Conservation (phyloP, 2,329 filamentous ascomycete genomes). For the Phyllachora maydis region DNA sequence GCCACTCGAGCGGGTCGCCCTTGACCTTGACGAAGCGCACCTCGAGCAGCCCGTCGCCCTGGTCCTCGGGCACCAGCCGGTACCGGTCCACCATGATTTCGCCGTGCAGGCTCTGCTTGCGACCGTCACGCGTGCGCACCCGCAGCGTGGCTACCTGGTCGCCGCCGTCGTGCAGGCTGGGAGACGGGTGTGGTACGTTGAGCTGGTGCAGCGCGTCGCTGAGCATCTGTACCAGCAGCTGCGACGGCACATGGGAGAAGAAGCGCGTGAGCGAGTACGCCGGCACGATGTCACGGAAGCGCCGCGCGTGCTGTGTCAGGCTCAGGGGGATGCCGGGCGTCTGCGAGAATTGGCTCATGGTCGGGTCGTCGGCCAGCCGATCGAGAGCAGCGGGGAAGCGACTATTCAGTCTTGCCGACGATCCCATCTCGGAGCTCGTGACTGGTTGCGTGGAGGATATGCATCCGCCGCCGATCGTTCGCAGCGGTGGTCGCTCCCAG, state of each 20-base stretch:
- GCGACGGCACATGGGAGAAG: slow-evolving; percentile 61
- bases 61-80: slow-evolving; percentile 27
- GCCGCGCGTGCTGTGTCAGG: slow-evolving; percentile 72
- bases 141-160: slow-evolving; percentile 44
- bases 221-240: slow-evolving; percentile 60
- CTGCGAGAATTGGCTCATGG: slow-evolving; percentile 67
- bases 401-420: too few relatives aligned
- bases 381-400: slow-evolving; percentile 24
- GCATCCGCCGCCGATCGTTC: slow-evolving; percentile 22
- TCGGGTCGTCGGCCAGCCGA: slow-evolving; percentile 66
- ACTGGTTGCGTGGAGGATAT: slow-evolving; percentile 29
- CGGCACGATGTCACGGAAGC: slow-evolving; percentile 81
- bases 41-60: slow-evolving; percentile 52
- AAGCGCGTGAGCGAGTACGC: slow-evolving; percentile 77
- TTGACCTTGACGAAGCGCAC: slow-evolving; percentile 87
- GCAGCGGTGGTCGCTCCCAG: slow-evolving; percentile 58
- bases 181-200: slow-evolving; percentile 48
- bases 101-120: slow-evolving; percentile 53
- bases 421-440: too few relatives aligned
- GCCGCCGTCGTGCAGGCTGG: slow-evolving; percentile 21
- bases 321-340: slow-evolving; percentile 60
- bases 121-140: slow-evolving; percentile 53
- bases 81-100: slow-evolving; percentile 54
- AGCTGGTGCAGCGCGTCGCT: slow-evolving; percentile 67
- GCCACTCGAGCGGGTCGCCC: slow-evolving; percentile 91